Conservation (phyloP, 2,329 filamentous ascomycete species). For the Fusarium sp. region DNA sequence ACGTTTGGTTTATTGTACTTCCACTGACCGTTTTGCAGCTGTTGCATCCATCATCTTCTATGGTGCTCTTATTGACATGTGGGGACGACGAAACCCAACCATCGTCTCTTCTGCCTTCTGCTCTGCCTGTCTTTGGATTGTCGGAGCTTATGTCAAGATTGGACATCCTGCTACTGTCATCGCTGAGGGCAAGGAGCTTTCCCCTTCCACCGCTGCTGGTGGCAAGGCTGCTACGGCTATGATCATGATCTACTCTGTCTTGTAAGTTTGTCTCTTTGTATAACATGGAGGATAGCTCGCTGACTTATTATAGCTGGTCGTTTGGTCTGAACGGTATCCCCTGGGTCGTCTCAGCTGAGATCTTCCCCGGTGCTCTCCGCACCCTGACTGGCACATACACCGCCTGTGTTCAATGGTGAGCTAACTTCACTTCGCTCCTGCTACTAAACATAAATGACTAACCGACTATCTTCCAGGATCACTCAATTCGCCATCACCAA, state of each 20-base stretch:
- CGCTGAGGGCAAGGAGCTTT: constrained; percentile 57
- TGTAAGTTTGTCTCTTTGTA: too few species aligned
- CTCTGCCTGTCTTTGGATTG: constrained; percentile 63
- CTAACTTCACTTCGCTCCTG: fast-evolving
- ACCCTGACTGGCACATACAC: constrained; percentile 59
- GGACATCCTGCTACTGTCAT: constrained; percentile 63
- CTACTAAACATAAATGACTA: not conserved
- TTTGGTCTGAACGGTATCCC: constrained; percentile 62
- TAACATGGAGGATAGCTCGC: too few species aligned
- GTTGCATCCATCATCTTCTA: constrained; percentile 59
- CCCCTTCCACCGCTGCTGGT: constrained; percentile 59
- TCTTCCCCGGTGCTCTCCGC: constrained; percentile 60
- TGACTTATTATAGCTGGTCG: too few species aligned
- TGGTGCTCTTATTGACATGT: constrained; percentile 56
- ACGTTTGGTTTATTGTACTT: fast-evolving
- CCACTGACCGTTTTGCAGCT: constrained; percentile 41
- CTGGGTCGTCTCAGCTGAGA: constrained; percentile 61
- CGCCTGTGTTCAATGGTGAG: constrained; percentile 56
- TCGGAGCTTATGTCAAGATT: constrained; percentile 67
- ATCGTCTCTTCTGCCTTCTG: constrained; percentile 64
- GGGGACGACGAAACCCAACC: constrained; percentile 57
- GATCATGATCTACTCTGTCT: constrained; percentile 67
- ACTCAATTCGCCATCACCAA: constrained; percentile 60
- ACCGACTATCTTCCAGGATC: constrained; percentile 35
- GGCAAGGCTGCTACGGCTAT: constrained; percentile 67